phyloP scores from a whole-genome alignment of 208 protist species.

The Endotrypanum monterogeii region DNA sequence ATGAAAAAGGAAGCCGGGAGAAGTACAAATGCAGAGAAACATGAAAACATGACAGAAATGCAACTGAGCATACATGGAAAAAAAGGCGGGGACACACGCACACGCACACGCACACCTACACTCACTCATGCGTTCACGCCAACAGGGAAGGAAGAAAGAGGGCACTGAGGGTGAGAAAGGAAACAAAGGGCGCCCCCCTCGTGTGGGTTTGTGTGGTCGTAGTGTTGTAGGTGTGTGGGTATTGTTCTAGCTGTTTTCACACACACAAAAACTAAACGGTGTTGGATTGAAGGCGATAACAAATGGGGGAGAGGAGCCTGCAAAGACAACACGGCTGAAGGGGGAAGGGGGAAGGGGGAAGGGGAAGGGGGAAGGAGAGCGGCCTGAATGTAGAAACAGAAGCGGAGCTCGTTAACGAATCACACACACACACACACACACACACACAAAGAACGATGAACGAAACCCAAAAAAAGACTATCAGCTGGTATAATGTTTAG shows the following conservation, averaged over 20 bases:
- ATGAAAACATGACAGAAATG: too few relatives aligned
- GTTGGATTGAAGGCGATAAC: neutral
- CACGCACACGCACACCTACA: too few relatives aligned
- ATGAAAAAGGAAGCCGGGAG: conserved; percentile 1
- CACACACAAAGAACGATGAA: too few relatives aligned
- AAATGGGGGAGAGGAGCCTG: neutral
- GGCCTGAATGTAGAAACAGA: too few relatives aligned
- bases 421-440: neutral
- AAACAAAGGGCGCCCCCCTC: too few relatives aligned
- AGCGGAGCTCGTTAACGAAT: neutral
- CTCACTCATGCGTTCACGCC: too few relatives aligned
- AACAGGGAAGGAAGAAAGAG: too few relatives aligned
- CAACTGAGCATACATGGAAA: too few relatives aligned
- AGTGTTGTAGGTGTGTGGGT: neutral
- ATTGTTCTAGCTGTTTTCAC: too few relatives aligned
- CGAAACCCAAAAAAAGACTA: neutral
- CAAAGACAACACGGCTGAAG: neutral
- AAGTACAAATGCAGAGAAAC: neutral
- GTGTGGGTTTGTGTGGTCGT: too few relatives aligned
- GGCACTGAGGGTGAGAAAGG: too few relatives aligned
- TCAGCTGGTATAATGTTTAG: conserved; percentile 18
- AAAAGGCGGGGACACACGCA: too few relatives aligned
- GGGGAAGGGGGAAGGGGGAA: neutral
- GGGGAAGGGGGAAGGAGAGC: neutral
- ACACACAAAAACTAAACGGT: neutral